Evolutionary conservation across 208 protist species (phyloP).

Genomic region (Leishmania aethiopica): DNA sequence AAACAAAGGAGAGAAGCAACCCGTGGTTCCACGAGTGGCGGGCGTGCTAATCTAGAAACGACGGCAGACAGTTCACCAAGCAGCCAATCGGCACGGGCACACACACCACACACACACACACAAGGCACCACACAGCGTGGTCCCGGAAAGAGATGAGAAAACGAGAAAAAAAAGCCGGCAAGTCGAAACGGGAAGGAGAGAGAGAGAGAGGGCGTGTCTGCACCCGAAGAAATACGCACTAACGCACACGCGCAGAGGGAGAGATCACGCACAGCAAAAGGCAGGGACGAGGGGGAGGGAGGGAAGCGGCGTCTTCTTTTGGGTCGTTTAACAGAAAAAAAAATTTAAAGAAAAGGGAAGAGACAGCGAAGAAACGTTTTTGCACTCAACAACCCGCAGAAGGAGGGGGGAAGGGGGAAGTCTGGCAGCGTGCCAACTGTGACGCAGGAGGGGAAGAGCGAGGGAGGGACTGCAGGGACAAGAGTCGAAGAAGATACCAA

Average conservation of each 20-base stretch:
- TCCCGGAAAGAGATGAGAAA: neutral
- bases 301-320: too few relatives aligned
- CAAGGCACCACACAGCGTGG: neutral
- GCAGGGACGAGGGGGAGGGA: too few relatives aligned
- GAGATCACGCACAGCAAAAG: too few relatives aligned
- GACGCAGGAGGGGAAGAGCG: neutral
- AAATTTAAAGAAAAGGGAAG: neutral
- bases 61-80: neutral
- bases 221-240: too few relatives aligned
- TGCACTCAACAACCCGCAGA: neutral
- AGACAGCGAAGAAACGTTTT: too few relatives aligned
- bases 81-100: neutral
- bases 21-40: neutral
- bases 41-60: neutral
- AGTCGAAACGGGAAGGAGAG: too few relatives aligned
- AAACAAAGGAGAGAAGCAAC: neutral
- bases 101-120: slow-evolving; percentile 2
- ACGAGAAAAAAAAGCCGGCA: neutral
- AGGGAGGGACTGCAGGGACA: neutral
- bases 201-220: too few relatives aligned
- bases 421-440: neutral
- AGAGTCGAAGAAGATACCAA: neutral
- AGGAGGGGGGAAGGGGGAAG: neutral
- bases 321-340: too few relatives aligned
- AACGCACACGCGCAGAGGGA: too few relatives aligned